Base-by-base conservation (phyloP, 2,329 filamentous ascomycete genomes). In the Grosmannia penicillata region DNA sequence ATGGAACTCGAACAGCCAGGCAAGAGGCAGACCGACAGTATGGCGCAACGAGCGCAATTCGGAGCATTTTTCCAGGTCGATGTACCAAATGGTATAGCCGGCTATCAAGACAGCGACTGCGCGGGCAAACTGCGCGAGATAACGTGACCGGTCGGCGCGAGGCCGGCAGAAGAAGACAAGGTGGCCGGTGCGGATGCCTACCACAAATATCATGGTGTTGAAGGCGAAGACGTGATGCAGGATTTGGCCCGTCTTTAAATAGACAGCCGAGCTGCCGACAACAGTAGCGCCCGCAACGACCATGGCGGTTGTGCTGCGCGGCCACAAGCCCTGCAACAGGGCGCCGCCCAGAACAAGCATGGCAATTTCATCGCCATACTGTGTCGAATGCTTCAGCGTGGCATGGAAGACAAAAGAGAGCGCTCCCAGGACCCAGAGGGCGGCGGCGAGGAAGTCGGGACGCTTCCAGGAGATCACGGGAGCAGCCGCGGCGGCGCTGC, bases 1-100 rank as follows among this genome's bases (percentile, higher is more conserved):
- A 47, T 77, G 73, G 13, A 76, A 48, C 53, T 77, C 73, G 5
- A 77, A 50, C 1, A 70, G 25, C 51, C 68, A 72, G 2, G 63
- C 66, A 62, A 60, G 70, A 0, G 72, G 72, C 31, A 73, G 50
- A 0, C 72, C 72, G 3, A 75, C 45, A 0, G 38, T 45, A 8
- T 55, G 53, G 35, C 70, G 63, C 10, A 65, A 44, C 0, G 45
- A 42, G 3, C 69, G 64, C 19, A 77, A 55, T 42, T 62, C 6
- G 6, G 37, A 22, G 46, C 73, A 78, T 11, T 60, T 56, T 47
- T 70, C 61, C 9, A 68, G 60, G 33, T 76, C 72, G 14, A 76
- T 59, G 36, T 70, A 64, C 72, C 72, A 77, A 19, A 77, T 50
- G 9, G 60, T 47, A 44, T 70, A 75, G 1, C 62, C 67, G 6